Conservation (phyloP, 2,329 filamentous ascomycete genomes). For the Arthroderma uncinatum region DNA sequence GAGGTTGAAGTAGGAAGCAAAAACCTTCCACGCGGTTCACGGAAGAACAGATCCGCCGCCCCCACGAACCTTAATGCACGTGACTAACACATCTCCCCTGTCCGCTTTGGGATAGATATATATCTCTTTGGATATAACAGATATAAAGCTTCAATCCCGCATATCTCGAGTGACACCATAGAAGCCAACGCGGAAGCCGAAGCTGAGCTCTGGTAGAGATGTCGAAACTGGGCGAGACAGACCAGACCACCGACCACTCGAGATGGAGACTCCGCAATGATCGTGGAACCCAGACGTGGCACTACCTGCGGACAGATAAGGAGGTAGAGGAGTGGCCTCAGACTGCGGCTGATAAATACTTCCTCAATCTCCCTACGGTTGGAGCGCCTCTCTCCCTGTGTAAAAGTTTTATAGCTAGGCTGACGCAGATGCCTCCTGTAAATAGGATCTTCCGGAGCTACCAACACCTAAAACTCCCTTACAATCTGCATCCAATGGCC, state of each 20-base stretch:
- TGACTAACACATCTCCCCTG: background rate
- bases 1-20: background rate
- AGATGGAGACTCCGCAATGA: conserved; percentile 80
- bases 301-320: conserved; percentile 67
- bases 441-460: conserved; percentile 62
- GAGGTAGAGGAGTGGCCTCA: conserved; percentile 71
- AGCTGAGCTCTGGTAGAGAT: background rate
- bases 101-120: no score
- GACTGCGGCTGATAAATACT: conserved; percentile 78
- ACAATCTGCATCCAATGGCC: conserved; percentile 67
- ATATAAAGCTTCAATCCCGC: background rate
- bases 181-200: background rate
- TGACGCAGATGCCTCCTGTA: background rate
- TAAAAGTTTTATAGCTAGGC: no score
- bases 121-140: no score
- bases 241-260: conserved; percentile 59
- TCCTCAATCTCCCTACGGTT: conserved; percentile 69
- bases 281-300: conserved; percentile 81
- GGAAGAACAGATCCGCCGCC: background rate
- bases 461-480: conserved; percentile 60
- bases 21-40: background rate
- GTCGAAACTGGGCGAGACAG: conserved; percentile 9
- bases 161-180: background rate
- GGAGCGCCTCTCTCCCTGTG: conserved; percentile 13
- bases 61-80: background rate